Percentiles rank a stretch among this genome's conserved stretches.
These are phyloP conservation scores for Raffaelea arxii DNA, from an alignment of 2,329 filamentous ascomycete genomes.

Conservation along the genomic window DNA sequence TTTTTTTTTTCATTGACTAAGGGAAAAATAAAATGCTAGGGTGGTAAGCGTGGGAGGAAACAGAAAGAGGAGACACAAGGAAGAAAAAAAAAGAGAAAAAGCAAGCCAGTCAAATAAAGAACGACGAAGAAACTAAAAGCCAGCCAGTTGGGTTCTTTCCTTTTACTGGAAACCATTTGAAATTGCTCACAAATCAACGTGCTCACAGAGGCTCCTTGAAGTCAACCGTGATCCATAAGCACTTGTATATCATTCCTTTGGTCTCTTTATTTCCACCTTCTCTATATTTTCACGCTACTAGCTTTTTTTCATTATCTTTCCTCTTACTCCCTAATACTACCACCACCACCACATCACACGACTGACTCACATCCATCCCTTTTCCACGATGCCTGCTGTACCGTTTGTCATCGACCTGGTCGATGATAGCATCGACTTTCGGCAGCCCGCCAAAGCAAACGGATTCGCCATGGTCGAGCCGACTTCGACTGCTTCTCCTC, in stretches of 20 bases:
- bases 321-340: not conserved
- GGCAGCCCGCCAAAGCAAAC: not conserved
- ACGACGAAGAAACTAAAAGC: too few species aligned
- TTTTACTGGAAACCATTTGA: slow-evolving; percentile 1
- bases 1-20: slow-evolving; percentile 1
- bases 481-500: too few species aligned
- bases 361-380: too few species aligned
- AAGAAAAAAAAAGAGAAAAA: too few species aligned
- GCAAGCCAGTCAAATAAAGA: too few species aligned
- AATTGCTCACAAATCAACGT: slow-evolving; percentile 14
- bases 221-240: too few species aligned
- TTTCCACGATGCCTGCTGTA: slow-evolving; percentile 11
- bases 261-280: not conserved
- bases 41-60: too few species aligned
- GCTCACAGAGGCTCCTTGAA: slow-evolving; percentile 6
- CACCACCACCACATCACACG: not conserved
- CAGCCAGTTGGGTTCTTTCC: too few species aligned
- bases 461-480: not conserved
- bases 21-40: too few species aligned
- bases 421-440: slow-evolving; percentile 13
- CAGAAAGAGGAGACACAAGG: too few species aligned
- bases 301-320: not conserved
- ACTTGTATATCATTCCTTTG: not conserved
- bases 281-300: not conserved
- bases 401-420: slow-evolving; percentile 11